These are phyloP conservation scores for Termitomyces sp. DNA, from an alignment of 768 basidiomycete species.

Conservation along the genomic window DNA sequence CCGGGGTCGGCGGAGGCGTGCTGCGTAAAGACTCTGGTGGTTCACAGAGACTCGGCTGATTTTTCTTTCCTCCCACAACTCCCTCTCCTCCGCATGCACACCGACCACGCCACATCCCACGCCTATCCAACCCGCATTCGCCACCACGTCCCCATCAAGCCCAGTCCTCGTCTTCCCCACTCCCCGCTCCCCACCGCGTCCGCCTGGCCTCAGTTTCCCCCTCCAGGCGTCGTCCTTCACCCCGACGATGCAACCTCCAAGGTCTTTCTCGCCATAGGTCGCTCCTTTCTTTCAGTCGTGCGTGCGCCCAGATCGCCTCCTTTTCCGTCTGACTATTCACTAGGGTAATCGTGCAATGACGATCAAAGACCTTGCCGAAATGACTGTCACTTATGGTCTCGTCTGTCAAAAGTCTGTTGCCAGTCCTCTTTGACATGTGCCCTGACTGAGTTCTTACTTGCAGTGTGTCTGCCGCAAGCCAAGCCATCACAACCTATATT, in stretches of 20 bases:
- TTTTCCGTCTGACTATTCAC: constrained; percentile 10
- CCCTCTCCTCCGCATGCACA: constrained; percentile 6
- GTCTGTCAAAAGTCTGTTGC: constrained; percentile 65
- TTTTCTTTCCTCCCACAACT: constrained; percentile 19
- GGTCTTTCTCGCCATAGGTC: constrained; percentile 68
- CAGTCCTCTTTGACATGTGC: background rate
- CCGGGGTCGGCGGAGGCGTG: constrained; percentile 4
- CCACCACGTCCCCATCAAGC: constrained; percentile 46
- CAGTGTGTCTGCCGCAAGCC: constrained; percentile 73
- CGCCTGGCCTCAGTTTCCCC: constrained; percentile 52
- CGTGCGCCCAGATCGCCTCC: constrained; percentile 14
- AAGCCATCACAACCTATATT: constrained; percentile 81
- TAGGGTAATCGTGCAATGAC: constrained; percentile 83
- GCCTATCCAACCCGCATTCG: constrained; percentile 52
- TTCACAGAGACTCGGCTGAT: constrained; percentile 13
- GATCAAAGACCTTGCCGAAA: constrained; percentile 79
- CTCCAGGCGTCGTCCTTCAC: constrained; percentile 61
- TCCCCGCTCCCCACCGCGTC: too few relatives aligned
- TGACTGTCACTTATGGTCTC: constrained; percentile 58
- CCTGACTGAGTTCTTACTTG: constrained; percentile 5
- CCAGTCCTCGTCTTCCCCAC: constrained; percentile 45
- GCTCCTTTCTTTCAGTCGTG: constrained; percentile 71
- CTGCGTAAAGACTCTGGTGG: constrained; percentile 13
- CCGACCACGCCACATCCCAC: constrained; percentile 19
- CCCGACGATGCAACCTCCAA: constrained; percentile 69